Evolutionary conservation across 352 stramenopile species (phyloP).

Genomic region (Lagenidium giganteum): DNA sequence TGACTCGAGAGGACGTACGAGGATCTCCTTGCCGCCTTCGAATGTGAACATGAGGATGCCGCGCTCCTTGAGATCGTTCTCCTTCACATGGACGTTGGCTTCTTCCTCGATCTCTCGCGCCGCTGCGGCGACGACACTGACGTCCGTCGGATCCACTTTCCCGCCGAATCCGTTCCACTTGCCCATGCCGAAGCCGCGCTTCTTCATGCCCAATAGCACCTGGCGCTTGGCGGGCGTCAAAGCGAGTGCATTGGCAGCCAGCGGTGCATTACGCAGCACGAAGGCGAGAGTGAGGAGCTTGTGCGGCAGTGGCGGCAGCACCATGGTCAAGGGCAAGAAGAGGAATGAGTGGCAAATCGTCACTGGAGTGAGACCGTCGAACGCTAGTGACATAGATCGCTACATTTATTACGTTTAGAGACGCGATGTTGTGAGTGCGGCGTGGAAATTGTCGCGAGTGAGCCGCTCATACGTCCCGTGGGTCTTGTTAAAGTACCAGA

Average conservation of each 20-base stretch:
- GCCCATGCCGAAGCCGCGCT: conserved; percentile 60
- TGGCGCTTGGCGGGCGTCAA: conserved; percentile 3
- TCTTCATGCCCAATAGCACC: conserved; percentile 67
- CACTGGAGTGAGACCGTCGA: not conserved
- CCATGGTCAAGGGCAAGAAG: conserved; percentile 14
- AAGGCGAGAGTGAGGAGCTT: conserved; percentile 23
- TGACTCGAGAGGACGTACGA: conserved; percentile 12
- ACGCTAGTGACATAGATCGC: not conserved
- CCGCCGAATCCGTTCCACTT: conserved; percentile 82
- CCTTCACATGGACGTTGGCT: conserved; percentile 24
- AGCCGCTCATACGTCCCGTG: conserved; percentile 46
- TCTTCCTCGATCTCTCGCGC: conserved; percentile 41
- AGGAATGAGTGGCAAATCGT: not conserved
- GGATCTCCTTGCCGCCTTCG: conserved; percentile 24
- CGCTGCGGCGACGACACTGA: conserved; percentile 23
- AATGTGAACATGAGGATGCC: conserved; percentile 42
- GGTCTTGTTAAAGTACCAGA: conserved; percentile 55
- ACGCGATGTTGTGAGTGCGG: conserved; percentile 43
- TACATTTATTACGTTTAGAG: conserved; percentile 22
- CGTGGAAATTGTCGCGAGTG: conserved; percentile 52
- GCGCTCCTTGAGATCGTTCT: conserved; percentile 14
- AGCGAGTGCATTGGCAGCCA: not conserved
- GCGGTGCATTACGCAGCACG: conserved; percentile 6
- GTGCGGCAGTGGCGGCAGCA: conserved; percentile 14
- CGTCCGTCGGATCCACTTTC: conserved; percentile 61